Base-by-base conservation (phyloP, 1,284 basidiomycete species). In the Austropuccinia psidii region DNA sequence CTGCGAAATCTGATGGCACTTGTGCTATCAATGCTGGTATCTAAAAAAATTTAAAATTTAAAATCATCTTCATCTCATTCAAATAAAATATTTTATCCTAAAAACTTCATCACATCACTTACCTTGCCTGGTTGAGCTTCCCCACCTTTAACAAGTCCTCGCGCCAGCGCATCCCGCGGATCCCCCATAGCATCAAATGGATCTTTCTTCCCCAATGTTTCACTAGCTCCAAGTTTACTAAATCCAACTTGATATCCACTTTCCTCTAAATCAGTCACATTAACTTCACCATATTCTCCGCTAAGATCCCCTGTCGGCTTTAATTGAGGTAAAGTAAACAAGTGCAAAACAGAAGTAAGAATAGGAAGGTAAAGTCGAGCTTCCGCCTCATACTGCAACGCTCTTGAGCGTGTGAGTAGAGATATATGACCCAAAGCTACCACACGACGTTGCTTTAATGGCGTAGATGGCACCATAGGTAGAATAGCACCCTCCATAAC, bases 181-280 rank as follows among this genome's bases (percentile, higher is more conserved):
- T 74, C 72, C 17, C 39, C 62, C 39, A 74, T 58, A 21, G 52
- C 41, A 47, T 55, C 54, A 57, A 74, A 65, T 24, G 60, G 43
- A 66, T 65, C 62, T 41, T 37, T 72, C 29, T 65, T 66, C 3
- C 52, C 52, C 54, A 61, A 39, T 21, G 52, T 35, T 54, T 84
- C 83, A 19, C 90, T 89, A 0, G 95, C 91, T 0, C 91, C 93
- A 11, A 98, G 85, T 57, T 89, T 87, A 68, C 93, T 93, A 82
- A 95, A 98, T 1, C 89, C 88, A 0, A 90, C 90, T 80, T 98
- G 95, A 83, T 97, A 98, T 8, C 61, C 72, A 49, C 57, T 27
- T 8, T 89, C 95, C 79, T 98, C 94, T 76, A 87, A 88, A 81
- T 98, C 95, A 55, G 95, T 86, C 52, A 87, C 85, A 13, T 58